Percentiles rank a stretch among this genome's conserved stretches.
phyloP scores from a whole-genome alignment of 192 early-diverging fungal species.

The Coemansia aciculifera region DNA sequence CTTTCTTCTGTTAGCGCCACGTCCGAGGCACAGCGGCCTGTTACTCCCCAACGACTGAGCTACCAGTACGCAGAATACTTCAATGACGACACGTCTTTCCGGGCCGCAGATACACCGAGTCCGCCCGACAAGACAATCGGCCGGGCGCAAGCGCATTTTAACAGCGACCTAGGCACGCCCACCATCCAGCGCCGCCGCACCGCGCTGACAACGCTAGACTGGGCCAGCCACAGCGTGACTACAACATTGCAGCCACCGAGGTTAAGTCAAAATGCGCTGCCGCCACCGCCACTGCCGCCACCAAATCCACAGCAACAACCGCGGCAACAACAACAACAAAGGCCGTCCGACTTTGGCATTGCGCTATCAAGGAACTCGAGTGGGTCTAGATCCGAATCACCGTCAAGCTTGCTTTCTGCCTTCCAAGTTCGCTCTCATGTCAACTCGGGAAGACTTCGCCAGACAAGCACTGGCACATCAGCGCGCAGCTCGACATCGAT shows the following conservation, averaged over 20 bases:
- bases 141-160: conserved; percentile 22
- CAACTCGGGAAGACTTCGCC: conserved; percentile 25
- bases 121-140: conserved; percentile 28
- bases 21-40: conserved; percentile 9
- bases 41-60: conserved; percentile 25
- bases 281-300: conserved; percentile 11
- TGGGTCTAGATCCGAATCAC: conserved; percentile 13
- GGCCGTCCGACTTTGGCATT: neutral
- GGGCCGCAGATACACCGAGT: conserved; percentile 31
- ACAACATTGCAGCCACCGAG: neutral
- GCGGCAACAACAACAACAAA: neutral
- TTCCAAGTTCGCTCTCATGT: conserved; percentile 30
- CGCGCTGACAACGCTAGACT: conserved; percentile 37
- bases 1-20: conserved; percentile 9
- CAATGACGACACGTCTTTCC: conserved; percentile 1
- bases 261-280: conserved; percentile 4
- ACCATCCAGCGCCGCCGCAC: conserved; percentile 41
- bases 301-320: conserved; percentile 13
- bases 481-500: conserved; percentile 48
- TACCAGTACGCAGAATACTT: conserved; percentile 22
- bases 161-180: conserved; percentile 19
- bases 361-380: neutral
- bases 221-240: conserved; percentile 17
- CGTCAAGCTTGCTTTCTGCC: conserved; percentile 34
- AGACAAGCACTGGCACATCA: conserved; percentile 25